Evolutionary conservation across 805 yeast species (phyloP).

Genomic region (Starmerella bacillaris): DNA sequence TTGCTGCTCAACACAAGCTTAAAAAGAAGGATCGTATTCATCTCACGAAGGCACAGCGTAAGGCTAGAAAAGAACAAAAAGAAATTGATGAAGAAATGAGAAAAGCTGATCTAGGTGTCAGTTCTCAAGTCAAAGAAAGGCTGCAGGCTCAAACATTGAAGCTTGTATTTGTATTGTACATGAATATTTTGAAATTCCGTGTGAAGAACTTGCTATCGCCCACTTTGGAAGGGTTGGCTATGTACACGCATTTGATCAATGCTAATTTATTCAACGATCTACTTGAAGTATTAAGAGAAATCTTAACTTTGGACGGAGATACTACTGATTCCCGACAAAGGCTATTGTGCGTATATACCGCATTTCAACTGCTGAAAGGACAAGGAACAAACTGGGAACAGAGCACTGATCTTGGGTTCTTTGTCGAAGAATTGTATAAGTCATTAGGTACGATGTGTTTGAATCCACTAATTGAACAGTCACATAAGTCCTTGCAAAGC

Average conservation of each 20-base stretch:
- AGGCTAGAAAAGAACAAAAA: constrained; percentile 69
- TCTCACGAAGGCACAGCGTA: constrained; percentile 75
- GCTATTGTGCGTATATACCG: constrained; percentile 68
- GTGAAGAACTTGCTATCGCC: constrained; percentile 58
- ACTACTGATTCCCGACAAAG: constrained; percentile 43
- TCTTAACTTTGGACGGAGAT: constrained; percentile 36
- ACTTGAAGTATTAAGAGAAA: constrained; percentile 71
- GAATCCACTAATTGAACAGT: constrained; percentile 72
- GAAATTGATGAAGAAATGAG: constrained; percentile 78
- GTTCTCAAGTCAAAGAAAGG: constrained; percentile 71
- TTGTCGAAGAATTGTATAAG: constrained; percentile 57
- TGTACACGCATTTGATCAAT: constrained; percentile 81
- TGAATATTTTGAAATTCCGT: constrained; percentile 53
- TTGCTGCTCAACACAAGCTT: constrained; percentile 28
- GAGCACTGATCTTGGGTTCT: constrained; percentile 65
- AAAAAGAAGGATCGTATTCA: constrained; percentile 81
- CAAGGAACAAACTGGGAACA: constrained; percentile 35
- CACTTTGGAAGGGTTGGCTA: constrained; percentile 78
- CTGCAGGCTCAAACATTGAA: constrained; percentile 73
- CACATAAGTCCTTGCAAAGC: constrained; percentile 61
- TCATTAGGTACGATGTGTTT: constrained; percentile 48
- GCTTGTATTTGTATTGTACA: constrained; percentile 49
- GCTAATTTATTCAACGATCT: constrained; percentile 85
- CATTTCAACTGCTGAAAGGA: constrained; percentile 67
- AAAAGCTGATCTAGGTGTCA: constrained; percentile 70